Evolutionary conservation across 2,329 filamentous ascomycete species (phyloP), one percentile per base, ranked within the genome.

Genomic region (Mycosphaerelloides madeirae): DNA sequence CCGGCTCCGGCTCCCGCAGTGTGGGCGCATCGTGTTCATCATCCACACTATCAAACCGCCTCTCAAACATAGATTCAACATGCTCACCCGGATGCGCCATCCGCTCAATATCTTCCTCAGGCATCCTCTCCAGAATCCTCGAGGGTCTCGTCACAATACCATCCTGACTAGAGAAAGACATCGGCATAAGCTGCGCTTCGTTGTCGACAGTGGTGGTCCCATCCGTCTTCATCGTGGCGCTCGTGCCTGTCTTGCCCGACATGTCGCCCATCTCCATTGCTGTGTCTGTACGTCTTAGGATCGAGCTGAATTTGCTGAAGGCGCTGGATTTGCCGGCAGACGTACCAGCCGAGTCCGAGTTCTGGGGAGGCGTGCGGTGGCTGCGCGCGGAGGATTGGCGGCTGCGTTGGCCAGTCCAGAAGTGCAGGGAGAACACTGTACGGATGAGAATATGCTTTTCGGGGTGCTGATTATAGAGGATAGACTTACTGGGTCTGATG

Each of bases 351-450:
- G 33, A 31, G 8, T 15, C n/a, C 12, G 15, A 19, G n/a, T 29
- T 37, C 11, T 33, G 25, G n/a, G 29, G 15, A 16, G 13, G 13
- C 34, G 18, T 16, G 12, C 29, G 18, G 9, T 36, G 35, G 12
- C 18, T 38, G n/a, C 20, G 36, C 12, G 25, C 11, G 5, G 41
- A 33, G 25, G 42, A 18, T 20, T 14, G 29, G 6, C 32, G 14
- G 29, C 38, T 34, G n/a, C 29, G 48, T 5, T 43, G 49, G 12
- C 35, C 32, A n/a, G 37, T 50, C 62, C 63, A 67, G 50, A 67
- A 66, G 1, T 51, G 46, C 19, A 35, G 41, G 29, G 39, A 55
- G 41, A 60, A 55, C 20, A 66, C 39, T 44, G 16, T 16, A 19
- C n/a, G 12, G 4, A n/a, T n/a, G n/a, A n/a, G n/a, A n/a, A n/a